These are phyloP conservation scores for Boletellus deceptivus DNA, from an alignment of 1,284 basidiomycete species.

Conservation along the genomic window DNA sequence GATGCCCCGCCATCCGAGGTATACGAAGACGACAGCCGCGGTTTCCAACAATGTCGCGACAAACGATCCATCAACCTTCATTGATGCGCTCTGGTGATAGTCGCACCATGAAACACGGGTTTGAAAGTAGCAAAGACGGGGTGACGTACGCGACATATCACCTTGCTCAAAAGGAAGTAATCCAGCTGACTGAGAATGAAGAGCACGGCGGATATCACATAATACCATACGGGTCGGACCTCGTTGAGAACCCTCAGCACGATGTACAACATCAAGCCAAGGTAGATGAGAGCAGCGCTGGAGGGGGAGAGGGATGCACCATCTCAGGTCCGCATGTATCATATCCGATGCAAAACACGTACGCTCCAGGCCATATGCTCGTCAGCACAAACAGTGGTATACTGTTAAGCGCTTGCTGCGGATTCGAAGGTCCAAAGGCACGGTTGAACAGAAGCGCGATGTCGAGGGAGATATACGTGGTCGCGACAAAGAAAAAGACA, in stretches of 20 bases:
- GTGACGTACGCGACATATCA: conserved; percentile 68
- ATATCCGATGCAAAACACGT: conserved; percentile 13
- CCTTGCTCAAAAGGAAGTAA: conserved; percentile 73
- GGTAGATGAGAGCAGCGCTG: conserved; percentile 67
- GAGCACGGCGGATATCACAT: conserved; percentile 59
- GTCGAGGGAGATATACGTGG: conserved; percentile 79
- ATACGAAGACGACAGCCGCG: conserved; percentile 65
- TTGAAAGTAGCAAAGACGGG: not conserved
- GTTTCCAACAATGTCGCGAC: conserved; percentile 77
- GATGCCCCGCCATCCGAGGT: conserved; percentile 78
- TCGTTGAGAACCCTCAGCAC: conserved; percentile 71
- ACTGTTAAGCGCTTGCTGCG: conserved; percentile 54
- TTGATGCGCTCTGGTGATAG: conserved; percentile 48
- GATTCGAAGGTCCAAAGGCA: conserved; percentile 58
- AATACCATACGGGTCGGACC: conserved; percentile 68
- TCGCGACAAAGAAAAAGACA: conserved; percentile 63
- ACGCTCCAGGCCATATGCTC: conserved; percentile 82
- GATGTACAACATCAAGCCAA: conserved; percentile 73
- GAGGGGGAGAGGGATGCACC: not conserved
- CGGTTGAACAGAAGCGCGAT: conserved; percentile 62
- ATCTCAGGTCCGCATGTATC: not conserved
- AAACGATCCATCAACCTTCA: conserved; percentile 78
- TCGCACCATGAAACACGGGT: conserved; percentile 9
- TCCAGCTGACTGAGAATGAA: conserved; percentile 77
- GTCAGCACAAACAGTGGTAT: conserved; percentile 77